Base-by-base conservation (phyloP, 1,284 basidiomycete species). In the Cryptococcus depauperatus region DNA sequence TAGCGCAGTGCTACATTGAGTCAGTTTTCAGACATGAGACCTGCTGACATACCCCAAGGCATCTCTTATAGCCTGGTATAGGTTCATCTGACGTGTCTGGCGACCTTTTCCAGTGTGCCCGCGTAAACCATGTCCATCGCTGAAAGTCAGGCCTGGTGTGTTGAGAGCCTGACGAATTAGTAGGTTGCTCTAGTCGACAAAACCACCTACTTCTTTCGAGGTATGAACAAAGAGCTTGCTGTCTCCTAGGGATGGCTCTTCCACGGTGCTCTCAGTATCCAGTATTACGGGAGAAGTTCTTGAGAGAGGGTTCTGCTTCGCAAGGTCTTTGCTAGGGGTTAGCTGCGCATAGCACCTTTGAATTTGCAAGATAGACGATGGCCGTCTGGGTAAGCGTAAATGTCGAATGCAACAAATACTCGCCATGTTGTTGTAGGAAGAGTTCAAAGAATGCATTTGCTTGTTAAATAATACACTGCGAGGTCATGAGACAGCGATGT, bases 61-160 rank as follows among this genome's bases (percentile, higher is more conserved):
- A 65, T 91, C 88, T 37, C 88, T 77, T n/a, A 92, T 77, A 1
- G 88, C 83, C 64, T 91, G 88, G 66, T 89, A 90, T 52, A 83
- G 73, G 63, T 91, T 92, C 85, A 90, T 90, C 73, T 87, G 86
- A 47, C 85, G 77, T 21, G 85, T 88, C 69, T 89, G 85, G 41
- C 84, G 77, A 21, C 84, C 85, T 32, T 78, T 80, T n/a, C 84
- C 73, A 34, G 80, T 76, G 25, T 58, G 56, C 3, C 66, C 66
- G 41, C 48, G 51, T 66, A 76, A 44, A 61, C 74, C 51, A 51
- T 80, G 79, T 27, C 80, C 80, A 52, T 86, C 84, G 7, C 74
- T 64, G 79, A 85, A 91, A 22, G 55, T 64, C 35, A 91, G 63
- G 9, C 82, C 85, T 4, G 82, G 79, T 0, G 84, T 83, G 25